Base-by-base conservation (phyloP, 768 basidiomycete genomes). In the Suillus ampliporus region DNA sequence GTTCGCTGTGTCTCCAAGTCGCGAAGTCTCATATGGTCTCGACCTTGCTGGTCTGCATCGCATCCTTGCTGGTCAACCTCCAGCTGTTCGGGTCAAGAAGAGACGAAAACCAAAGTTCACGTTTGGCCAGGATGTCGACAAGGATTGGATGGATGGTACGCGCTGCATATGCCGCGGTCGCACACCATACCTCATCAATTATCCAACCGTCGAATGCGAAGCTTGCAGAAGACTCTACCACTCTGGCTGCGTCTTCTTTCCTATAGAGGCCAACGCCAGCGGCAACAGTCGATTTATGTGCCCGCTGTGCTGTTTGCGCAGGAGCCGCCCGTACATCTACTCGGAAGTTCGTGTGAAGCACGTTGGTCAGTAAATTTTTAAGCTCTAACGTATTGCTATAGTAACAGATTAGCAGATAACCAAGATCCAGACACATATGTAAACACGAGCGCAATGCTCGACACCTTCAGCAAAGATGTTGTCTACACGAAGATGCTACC, bases 21-120 rank as follows among this genome's bases (percentile, higher is more conserved):
- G 87, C 1, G 91, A 92, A 53, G 84, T 91, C 2, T 92, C 91
- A 2, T 94, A 88, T 67, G 92, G 92, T 17, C 80, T 95, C 31
- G 91, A 94, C 72, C 83, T 94, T 23, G 91, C 92, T 43, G 89
- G 90, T 10, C 75, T 95, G 52, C 92, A 95, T 75, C 88, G 92
- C 9, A 87, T 92, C 60, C 82, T 94, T 35, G 92, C 92, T 19
- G 85, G 84, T 38, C 85, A 89, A 61, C 88, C 89, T 41, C 69
- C 76, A 64, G 73, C 82, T 58, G 72, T 80, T 65, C 80, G 73
- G 70, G 78, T 74, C 71, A 83, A 77, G 75, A 83, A 91, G 84
- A 81, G 91, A 76, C 76, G 81, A 57, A 75, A 81, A 67, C 84
- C 88, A 46, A 77, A 82, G 62, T 90, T 94, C 66, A 83, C 80